Evolutionary conservation across 2,329 filamentous ascomycete genomes (phyloP), one percentile per base, ranked within the genome.

Genomic region (Pseudonectria buxi): DNA sequence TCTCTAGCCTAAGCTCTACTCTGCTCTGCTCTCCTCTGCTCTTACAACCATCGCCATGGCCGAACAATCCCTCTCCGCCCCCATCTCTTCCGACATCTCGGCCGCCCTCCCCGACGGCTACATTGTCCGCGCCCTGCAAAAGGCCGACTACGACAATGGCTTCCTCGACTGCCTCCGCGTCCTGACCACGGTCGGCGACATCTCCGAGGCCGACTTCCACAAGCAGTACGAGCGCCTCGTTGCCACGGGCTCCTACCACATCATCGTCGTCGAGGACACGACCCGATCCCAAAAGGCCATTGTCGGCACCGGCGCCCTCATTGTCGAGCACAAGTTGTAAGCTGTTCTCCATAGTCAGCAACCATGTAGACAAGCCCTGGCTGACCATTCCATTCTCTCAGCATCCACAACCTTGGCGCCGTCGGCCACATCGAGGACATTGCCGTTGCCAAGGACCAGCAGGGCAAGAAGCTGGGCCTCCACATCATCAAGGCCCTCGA

Each of bases 361-460:
- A 25, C 16, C 16, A 10, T 15, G 14, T 25, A 32, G 14, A 22
- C 10, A 24, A 13, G 30, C 14, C n/a, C n/a, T 34, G 24, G 37
- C 55, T 53, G 32, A 52, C 43, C 26, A 24, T 34, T 27, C 30
- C 28, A 31, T 27, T 24, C 24, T 16, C 22, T 26, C 49, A 84
- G 81, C 60, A 89, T 92, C 51, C 86, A 90, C 61, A 78, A 76
- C 50, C 74, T 92, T 29, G 86, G 86, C 33, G 68, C 82, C 14
- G 90, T 95, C 16, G 92, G 90, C 10, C 92, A 96, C 64, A 95
- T 96, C 63, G 92, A 96, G 63, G 92, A 98, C 59, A 95, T 98
- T 59, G 89, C 90, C 13, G 89, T 98, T 26, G 81, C 86, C 46
- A 88, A 89, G 65, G 86, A 94, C 53, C 88, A 96, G 67, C 92